Evolutionary conservation across 768 basidiomycete species (phyloP).

Genomic region (Lactarius quietus): DNA sequence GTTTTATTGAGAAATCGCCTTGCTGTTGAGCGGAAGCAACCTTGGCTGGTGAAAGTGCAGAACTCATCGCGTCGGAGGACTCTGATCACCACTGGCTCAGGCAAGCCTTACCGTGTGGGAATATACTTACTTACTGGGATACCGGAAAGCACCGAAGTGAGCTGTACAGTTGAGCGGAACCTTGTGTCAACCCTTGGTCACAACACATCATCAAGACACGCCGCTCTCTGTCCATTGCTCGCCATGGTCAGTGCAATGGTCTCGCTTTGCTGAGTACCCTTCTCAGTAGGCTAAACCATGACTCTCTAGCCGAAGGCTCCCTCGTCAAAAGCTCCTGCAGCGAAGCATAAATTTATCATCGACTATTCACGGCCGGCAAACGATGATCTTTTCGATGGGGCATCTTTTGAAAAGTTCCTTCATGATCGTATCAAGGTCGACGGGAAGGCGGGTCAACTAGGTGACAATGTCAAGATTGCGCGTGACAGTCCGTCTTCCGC

Average conservation of each 20-base stretch:
- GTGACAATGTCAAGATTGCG: slow-evolving; percentile 81
- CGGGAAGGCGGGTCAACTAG: slow-evolving; percentile 87
- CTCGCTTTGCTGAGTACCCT: slow-evolving; percentile 85
- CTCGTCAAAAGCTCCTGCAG: slow-evolving; percentile 46
- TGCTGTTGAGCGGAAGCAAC: slow-evolving; percentile 70
- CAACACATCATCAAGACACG: slow-evolving; percentile 24
- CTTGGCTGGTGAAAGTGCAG: slow-evolving; percentile 57
- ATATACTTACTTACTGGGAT: background rate
- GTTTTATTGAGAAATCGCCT: slow-evolving; percentile 79
- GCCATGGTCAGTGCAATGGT: slow-evolving; percentile 67
- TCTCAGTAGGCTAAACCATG: slow-evolving; percentile 84
- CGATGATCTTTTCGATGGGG: slow-evolving; percentile 58
- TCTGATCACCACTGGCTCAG: background rate
- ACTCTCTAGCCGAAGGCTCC: slow-evolving; percentile 55
- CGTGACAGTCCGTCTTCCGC: slow-evolving; percentile 65
- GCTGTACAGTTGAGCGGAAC: slow-evolving; percentile 49
- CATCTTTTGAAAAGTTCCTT: slow-evolving; percentile 80
- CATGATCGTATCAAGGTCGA: slow-evolving; percentile 94
- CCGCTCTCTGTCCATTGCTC: slow-evolving; percentile 29
- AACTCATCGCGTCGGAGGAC: slow-evolving; percentile 43
- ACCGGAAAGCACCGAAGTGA: slow-evolving; percentile 20
- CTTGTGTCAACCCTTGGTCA: slow-evolving; percentile 8
- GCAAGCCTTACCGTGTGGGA: slow-evolving; percentile 2
- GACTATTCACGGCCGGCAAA: slow-evolving; percentile 83
- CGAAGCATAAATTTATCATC: slow-evolving; percentile 77